Evolutionary conservation across 192 early-diverging fungal species (phyloP).

Genomic region (Spizellomyces sp.): DNA sequence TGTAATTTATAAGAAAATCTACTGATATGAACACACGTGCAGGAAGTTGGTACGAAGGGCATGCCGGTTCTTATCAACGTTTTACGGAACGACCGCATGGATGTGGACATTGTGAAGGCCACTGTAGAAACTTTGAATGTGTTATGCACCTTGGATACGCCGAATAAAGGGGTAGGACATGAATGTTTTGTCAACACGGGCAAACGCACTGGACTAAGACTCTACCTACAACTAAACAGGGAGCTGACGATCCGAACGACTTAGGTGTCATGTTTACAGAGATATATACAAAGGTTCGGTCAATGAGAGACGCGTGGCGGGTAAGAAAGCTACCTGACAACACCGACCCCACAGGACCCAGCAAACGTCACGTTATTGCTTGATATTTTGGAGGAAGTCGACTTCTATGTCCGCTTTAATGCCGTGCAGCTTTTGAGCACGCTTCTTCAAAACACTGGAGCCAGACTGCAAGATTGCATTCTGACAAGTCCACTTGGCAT

Average conservation of each 20-base stretch:
- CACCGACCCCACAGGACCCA: constrained; percentile 32
- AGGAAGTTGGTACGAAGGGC: constrained; percentile 85
- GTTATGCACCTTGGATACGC: constrained; percentile 50
- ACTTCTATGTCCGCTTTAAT: constrained; percentile 95
- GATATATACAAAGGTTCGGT: constrained; percentile 47
- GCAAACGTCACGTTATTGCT: constrained; percentile 78
- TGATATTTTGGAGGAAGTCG: constrained; percentile 85
- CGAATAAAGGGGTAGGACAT: not conserved
- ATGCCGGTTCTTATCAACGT: constrained; percentile 73
- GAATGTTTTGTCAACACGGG: not conserved
- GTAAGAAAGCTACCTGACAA: not conserved
- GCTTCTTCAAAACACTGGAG: constrained; percentile 62
- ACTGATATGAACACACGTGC: not conserved
- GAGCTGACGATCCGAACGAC: constrained; percentile 31
- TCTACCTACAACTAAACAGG: not conserved
- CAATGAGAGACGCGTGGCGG: not conserved
- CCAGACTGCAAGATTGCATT: constrained; percentile 78
- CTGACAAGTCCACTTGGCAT: constrained; percentile 74
- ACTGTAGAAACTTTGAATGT: constrained; percentile 87
- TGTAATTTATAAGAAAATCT: not conserved
- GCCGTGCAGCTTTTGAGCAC: constrained; percentile 84
- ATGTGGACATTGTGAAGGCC: constrained; percentile 84
- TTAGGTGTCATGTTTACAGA: constrained; percentile 48
- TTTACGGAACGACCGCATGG: constrained; percentile 78
- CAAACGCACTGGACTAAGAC: not conserved